Percentiles rank a stretch among this genome's conserved stretches.
Conservation (phyloP, 805 yeast genomes). For the Ogataea trehalophila region DNA sequence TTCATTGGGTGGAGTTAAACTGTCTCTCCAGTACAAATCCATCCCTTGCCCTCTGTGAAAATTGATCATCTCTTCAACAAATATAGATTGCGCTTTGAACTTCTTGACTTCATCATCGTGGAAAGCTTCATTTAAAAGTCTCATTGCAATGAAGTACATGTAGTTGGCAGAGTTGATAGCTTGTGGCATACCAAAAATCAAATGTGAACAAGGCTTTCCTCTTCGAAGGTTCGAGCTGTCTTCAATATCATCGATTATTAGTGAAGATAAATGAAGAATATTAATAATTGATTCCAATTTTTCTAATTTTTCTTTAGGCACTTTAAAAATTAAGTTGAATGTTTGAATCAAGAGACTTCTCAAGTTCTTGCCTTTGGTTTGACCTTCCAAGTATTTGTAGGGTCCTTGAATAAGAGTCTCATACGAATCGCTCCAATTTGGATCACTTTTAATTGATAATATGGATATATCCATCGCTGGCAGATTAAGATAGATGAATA, state of each 20-base stretch:
- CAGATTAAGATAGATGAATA: neutral
- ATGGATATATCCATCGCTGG: constrained; percentile 6
- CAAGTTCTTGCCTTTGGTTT: constrained; percentile 53
- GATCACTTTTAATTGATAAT: constrained; percentile 1
- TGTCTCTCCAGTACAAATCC: constrained; percentile 86
- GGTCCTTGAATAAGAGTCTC: constrained; percentile 38
- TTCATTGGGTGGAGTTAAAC: constrained; percentile 51
- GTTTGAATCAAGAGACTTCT: constrained; percentile 44
- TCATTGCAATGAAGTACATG: constrained; percentile 72
- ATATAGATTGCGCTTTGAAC: constrained; percentile 34
- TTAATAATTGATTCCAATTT: constrained; percentile 47
- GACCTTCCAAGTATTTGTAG: constrained; percentile 41
- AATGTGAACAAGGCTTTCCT: constrained; percentile 77
- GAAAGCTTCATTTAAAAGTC: constrained; percentile 32
- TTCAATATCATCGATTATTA: constrained; percentile 84
- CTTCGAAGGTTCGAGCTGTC: constrained; percentile 69
- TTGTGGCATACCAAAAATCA: constrained; percentile 68
- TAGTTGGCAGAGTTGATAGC: constrained; percentile 81
- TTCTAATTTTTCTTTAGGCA: constrained; percentile 35
- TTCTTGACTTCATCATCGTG: constrained; percentile 13
- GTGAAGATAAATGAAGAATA: constrained; percentile 59
- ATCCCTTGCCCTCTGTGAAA: constrained; percentile 88
- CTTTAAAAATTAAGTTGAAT: constrained; percentile 47
- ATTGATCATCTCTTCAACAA: constrained; percentile 70
- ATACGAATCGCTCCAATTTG: constrained; percentile 17